Evolutionary conservation across 305 asterid genomes (phyloP), one percentile per base, ranked within the genome.

Genomic region (Fraxinus angustifolia): DNA sequence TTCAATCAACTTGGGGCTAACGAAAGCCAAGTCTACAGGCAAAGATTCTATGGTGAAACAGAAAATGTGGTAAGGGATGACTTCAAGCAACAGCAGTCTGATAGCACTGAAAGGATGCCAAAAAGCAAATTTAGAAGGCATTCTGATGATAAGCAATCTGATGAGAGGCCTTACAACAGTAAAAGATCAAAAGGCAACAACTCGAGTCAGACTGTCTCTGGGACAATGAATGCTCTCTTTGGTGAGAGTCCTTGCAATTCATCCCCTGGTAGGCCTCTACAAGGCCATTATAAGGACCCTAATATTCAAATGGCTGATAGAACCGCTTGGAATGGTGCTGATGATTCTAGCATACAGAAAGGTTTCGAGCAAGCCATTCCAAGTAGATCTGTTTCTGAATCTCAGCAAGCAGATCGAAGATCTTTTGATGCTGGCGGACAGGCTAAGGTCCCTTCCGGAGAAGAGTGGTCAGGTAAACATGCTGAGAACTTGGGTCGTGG

Each of bases 101-200:
- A 86, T 84, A 81, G 75, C 73, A 77, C 81, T 56, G 91, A 83
- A 77, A 88, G 81, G 84, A 48, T 78, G 40, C 85, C 90, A 10
- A 89, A 89, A 81, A 86, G 92, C 30, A 87, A 87, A 78, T 84
- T 91, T 79, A 94, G 90, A 85, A 86, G 97, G 84, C 89, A 72
- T 56, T 84, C 72, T 79, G 95, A 91, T 62, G 89, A 87, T 81
- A 87, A 87, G 83, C 84, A 83, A 77, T 83, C 77, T 45, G 91
- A 88, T 77, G 94, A 85, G 81, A 87, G 85, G 84, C 56, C 82
- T 77, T 88, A 83, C 75, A 82, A 73, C 71, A 84, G 79, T 79
- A 96, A 93, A 88, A 90, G 80, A 88, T 87, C 84, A 31, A 94
- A 88, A 87, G 83, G 89, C 83, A 88, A 80, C 74, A 91, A 84